phyloP scores from a whole-genome alignment of 768 basidiomycete genomes.

The Cytidiella melzeri region DNA sequence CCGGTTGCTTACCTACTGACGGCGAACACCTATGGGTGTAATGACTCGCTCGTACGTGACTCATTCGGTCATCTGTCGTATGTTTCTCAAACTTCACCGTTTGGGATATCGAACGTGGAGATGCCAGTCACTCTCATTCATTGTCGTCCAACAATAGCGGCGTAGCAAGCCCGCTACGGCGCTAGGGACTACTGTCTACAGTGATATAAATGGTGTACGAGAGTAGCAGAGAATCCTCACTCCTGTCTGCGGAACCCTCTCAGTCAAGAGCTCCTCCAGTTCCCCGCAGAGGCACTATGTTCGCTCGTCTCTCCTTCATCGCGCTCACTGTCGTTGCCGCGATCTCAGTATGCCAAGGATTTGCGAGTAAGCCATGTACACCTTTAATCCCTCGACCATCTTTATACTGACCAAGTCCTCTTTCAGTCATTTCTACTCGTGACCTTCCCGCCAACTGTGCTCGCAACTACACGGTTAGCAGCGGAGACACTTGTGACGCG shows the following conservation, averaged over 20 bases:
- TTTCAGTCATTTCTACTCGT: not conserved
- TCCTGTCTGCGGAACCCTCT: not conserved
- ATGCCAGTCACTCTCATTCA: no score
- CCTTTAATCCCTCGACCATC: no score
- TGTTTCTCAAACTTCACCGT: no score
- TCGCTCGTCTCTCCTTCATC: not conserved
- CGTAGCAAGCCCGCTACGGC: no score
- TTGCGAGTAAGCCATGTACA: not conserved
- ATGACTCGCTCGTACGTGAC: no score
- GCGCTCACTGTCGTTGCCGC: not conserved
- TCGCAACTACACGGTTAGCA: constrained; percentile 44
- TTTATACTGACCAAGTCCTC: not conserved
- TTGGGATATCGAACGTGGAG: no score
- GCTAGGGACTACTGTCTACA: no score
- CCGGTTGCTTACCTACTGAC: no score
- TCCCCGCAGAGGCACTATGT: not conserved
- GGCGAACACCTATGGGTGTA: no score
- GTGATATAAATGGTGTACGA: not conserved
- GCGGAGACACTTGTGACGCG: constrained; percentile 49
- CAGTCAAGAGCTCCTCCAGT: not conserved
- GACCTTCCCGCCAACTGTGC: constrained; percentile 31
- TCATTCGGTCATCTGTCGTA: no score
- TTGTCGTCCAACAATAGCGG: no score
- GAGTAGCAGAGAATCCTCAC: not conserved
- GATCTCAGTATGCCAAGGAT: not conserved